A percentile compares a stretch with the other conserved stretches of the same genome.
These are phyloP conservation scores for Allium fistulosum DNA, from an alignment of 106 monocot species.

Conservation along the genomic window DNA sequence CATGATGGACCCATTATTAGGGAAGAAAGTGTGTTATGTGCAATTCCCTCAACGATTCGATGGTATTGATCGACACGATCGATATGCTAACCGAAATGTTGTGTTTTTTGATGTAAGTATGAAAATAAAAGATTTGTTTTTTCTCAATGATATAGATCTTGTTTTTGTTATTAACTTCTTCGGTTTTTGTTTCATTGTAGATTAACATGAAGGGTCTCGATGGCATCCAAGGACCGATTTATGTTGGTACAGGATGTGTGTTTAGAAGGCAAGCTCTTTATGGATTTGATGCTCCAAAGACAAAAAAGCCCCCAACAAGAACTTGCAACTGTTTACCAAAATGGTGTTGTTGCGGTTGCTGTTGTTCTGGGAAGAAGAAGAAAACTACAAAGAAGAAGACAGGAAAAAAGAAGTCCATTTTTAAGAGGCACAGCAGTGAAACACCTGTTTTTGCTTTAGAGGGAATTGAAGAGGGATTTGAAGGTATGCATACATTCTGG, in stretches of 20 bases:
- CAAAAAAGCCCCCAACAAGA: conserved; percentile 64
- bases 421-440: conserved; percentile 6
- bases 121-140: not conserved
- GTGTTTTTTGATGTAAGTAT: conserved; percentile 32
- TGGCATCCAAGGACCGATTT: conserved; percentile 32
- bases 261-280: conserved; percentile 37
- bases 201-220: conserved; percentile 38
- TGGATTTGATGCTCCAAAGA: conserved; percentile 76
- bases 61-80: conserved; percentile 31
- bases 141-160: not conserved
- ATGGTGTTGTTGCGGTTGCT: conserved; percentile 52
- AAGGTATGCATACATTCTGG: conserved; percentile 12
- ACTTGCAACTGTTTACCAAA: conserved; percentile 86
- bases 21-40: conserved; percentile 31
- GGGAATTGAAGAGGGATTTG: conserved; percentile 26
- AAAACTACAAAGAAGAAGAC: conserved; percentile 21
- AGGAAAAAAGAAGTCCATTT: conserved; percentile 20
- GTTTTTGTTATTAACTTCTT: too few species aligned
- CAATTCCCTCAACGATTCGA: conserved; percentile 30
- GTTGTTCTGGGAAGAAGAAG: conserved; percentile 32
- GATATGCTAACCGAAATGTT: conserved; percentile 29
- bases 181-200: not conserved
- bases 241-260: conserved; percentile 25
- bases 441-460: conserved; percentile 31
- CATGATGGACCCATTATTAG: conserved; percentile 29